A percentile compares a stretch with the other conserved stretches of the same genome.
phyloP scores from a whole-genome alignment of 192 early-diverging fungal species.

The Allomyces javanicus region DNA sequence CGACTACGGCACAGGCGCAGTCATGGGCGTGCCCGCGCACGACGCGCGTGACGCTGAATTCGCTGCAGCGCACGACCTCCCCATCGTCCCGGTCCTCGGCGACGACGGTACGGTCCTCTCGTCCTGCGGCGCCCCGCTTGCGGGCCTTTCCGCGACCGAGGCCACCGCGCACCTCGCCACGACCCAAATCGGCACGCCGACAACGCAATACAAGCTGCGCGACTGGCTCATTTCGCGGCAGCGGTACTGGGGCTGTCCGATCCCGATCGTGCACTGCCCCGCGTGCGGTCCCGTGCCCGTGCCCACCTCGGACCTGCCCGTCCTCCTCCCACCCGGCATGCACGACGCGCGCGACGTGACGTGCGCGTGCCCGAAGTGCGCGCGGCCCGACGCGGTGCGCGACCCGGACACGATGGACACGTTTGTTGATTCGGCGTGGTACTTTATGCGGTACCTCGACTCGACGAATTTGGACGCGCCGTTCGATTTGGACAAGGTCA shows the following conservation, averaged over 20 bases:
- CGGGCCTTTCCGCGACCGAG: not conserved
- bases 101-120: not conserved
- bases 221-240: slow-evolving; percentile 95
- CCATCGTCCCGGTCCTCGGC: slow-evolving; percentile 5
- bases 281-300: slow-evolving; percentile 69
- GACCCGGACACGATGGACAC: slow-evolving; percentile 96
- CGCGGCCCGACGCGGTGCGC: slow-evolving; percentile 36
- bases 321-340: slow-evolving; percentile 34
- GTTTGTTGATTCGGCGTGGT: slow-evolving; percentile 96
- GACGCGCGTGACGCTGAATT: slow-evolving; percentile 57
- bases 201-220: slow-evolving; percentile 53
- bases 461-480: slow-evolving; percentile 37
- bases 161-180: not conserved
- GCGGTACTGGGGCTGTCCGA: slow-evolving; percentile 90
- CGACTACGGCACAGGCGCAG: slow-evolving; percentile 59
- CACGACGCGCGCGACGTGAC: not conserved
- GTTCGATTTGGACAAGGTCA: slow-evolving; percentile 28
- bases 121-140: not conserved
- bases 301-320: slow-evolving; percentile 56
- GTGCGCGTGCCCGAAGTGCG: slow-evolving; percentile 10
- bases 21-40: slow-evolving; percentile 74
- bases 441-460: slow-evolving; percentile 73
- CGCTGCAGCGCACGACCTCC: slow-evolving; percentile 26
- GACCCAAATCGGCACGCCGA: not conserved
- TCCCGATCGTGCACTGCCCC: slow-evolving; percentile 78